Evolutionary conservation across 129 eudicot genomes (phyloP), one percentile per base, ranked within the genome.

Genomic region (Flaveria bidentis): DNA sequence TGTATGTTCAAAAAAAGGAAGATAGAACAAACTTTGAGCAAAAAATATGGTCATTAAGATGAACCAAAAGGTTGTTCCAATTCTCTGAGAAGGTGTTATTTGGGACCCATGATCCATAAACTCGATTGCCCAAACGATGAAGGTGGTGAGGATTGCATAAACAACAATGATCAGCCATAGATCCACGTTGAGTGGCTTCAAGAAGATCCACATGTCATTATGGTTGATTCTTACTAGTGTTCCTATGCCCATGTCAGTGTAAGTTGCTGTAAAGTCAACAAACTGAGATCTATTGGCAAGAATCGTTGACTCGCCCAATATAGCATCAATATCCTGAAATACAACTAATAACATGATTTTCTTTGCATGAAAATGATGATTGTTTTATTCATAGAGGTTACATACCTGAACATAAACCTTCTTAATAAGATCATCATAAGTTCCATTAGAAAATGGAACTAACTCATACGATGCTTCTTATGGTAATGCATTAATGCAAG

Each of bases 201-300:
- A 57, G 81, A 81, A 85, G 33, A 77, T 8, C 88, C 88, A 78
- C 55, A 14, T 57, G 39, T 67, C 69, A 13, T 61, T 41, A 12
- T 69, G 63, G 62, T 68, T 78, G 62, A 72, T 58, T 58, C 72
- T 79, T 36, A 45, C 77, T 5, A 84, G 25, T 71, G 75, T 76
- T n/a, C 75, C 77, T 4, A 82, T 52, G 22, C 91, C 91, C 25
- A 68, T 23, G 9, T 87, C 88, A 1, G 81, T 71, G 72, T 74
- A 84, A 1, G 88, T 79, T 46, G 79, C 25, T 14, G 88, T 87
- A 17, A 87, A 87, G 14, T 84, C 86, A 26, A 87, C 88, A 25
- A 45, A 81, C 26, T 28, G 42, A 2, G 88, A 77, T 78, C 86
- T 75, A 78, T 78, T 87, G 16, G 80, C 78, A 3, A 71, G 39